phyloP scores from a whole-genome alignment of 2,329 filamentous ascomycete genomes.

The Talaromyces sp. region DNA sequence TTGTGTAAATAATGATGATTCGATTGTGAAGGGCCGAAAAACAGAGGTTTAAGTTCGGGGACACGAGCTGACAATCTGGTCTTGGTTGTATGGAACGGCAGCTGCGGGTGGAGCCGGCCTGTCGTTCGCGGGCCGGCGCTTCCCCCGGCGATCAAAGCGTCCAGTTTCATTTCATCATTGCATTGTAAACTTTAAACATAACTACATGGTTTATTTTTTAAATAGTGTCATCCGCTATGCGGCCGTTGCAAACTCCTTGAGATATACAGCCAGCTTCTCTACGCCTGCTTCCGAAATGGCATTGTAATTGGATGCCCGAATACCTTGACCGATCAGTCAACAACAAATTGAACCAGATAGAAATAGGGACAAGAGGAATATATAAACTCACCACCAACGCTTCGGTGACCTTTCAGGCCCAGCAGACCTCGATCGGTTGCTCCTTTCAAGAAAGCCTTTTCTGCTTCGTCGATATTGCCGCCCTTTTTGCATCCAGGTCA shows the following conservation, averaged over 20 bases:
- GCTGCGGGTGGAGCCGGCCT: not conserved
- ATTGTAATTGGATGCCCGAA: slow-evolving; percentile 86
- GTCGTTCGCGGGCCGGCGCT: not conserved
- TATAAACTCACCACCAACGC: slow-evolving; percentile 57
- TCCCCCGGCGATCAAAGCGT: not conserved
- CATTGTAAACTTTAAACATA: not conserved
- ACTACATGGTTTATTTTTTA: not conserved
- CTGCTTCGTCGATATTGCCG: slow-evolving; percentile 58
- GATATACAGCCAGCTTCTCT: slow-evolving; percentile 37
- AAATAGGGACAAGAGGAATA: not conserved
- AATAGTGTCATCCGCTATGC: not conserved
- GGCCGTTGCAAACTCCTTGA: slow-evolving; percentile 50
- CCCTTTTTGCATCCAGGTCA: slow-evolving; percentile 30
- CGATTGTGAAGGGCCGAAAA: not conserved
- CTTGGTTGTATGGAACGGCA: not conserved
- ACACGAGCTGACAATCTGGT: not conserved
- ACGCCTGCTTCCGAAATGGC: slow-evolving; percentile 56
- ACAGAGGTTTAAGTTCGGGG: not conserved
- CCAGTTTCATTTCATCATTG: not conserved
- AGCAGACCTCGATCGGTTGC: slow-evolving; percentile 64
- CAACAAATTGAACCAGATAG: not conserved
- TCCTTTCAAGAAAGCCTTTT: slow-evolving; percentile 74
- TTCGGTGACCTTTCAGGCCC: slow-evolving; percentile 84
- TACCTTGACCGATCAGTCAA: slow-evolving; percentile 38
- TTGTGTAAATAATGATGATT: not conserved